Evolutionary conservation across 768 basidiomycete species (phyloP).

Genomic region (Termitomyces sp.): DNA sequence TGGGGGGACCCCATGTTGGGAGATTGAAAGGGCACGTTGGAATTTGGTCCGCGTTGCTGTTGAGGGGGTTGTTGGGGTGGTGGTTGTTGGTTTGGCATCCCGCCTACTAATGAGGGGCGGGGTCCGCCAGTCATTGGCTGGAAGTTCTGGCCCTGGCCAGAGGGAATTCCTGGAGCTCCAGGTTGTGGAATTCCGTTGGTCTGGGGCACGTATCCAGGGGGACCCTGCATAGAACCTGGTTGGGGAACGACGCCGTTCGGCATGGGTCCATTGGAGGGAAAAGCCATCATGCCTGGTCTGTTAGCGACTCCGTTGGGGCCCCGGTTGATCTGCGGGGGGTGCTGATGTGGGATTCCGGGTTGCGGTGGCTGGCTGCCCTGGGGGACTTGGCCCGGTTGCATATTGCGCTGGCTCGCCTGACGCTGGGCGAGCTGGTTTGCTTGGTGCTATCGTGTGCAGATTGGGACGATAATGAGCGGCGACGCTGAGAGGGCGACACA

Average conservation of each 20-base stretch:
- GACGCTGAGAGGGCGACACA: conserved; percentile 27
- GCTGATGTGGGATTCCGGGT: conserved; percentile 21
- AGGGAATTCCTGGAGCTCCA: conserved; percentile 17
- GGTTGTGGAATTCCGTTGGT: conserved; percentile 22
- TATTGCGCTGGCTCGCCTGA: conserved; percentile 18
- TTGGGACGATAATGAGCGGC: conserved; percentile 8
- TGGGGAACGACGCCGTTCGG: conserved; percentile 21
- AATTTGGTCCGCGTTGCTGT: conserved; percentile 39
- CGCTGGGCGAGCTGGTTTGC: conserved; percentile 24
- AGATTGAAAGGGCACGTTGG: conserved; percentile 56
- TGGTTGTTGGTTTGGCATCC: conserved; percentile 15
- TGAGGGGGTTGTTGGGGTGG: conserved; percentile 16
- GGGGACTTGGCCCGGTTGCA: conserved; percentile 18
- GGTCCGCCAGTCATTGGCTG: conserved; percentile 11
- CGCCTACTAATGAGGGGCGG: conserved; percentile 12
- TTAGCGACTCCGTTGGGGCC: conserved; percentile 13
- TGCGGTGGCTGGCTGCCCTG: conserved; percentile 15
- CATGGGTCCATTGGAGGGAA: conserved; percentile 20
- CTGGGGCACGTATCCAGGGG: conserved; percentile 14
- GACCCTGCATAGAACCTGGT: conserved; percentile 16
- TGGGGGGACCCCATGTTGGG: conserved; percentile 64
- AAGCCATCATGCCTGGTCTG: conserved; percentile 17
- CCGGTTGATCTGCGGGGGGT: conserved; percentile 18
- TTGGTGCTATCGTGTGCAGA: conserved; percentile 16
- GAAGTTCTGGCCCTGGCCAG: conserved; percentile 25